Base-by-base conservation (phyloP, 2,329 filamentous ascomycete species). In the Hypoxylon sp. region DNA sequence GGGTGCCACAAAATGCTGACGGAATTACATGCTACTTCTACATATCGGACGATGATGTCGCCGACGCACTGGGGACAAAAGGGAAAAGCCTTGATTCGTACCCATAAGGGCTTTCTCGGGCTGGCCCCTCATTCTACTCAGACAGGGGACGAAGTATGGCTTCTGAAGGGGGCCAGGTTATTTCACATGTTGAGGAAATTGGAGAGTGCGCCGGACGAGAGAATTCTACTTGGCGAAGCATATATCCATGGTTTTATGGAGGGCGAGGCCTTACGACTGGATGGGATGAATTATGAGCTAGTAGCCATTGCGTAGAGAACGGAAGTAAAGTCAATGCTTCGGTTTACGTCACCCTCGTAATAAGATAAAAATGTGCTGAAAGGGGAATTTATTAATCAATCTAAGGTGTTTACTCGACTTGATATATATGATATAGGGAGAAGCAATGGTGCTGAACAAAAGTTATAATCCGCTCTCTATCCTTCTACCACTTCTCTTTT, bases 211-310 rank as follows among this genome's bases (percentile, higher is more conserved):
- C 47, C 47, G 1, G 24, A 17, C 6, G 22, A 37, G 15, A 67
- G 48, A 17, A 22, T 62, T 13, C 30, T 67, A 6, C 37, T 65
- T 7, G 62, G 64, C 4, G 61, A 65, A 37, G 64, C 50, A 10
- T 67, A 67, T 15, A 61, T 67, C 7, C 61, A 67, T 24, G 57
- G 64, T 6, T 59, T 67, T 22, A 65, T 67, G 61, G 61, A 67
- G 20, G 64, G 61, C 0, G 57, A 65, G 32, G 55, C 48, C 19
- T 51, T 67, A 37, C 20, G 34, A 24, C 17, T 62, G 2, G 51
- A 62, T 20, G 59, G 49, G 3, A 56, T 66, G 44, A 34, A 15
- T 19, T 66, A 59, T 11, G 24, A 3, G 28, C 19, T 28, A 11
- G 56, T 59, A 1, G 28, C 49, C 2, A 56, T 63, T 4, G 59